Conservation (phyloP, 805 yeast genomes). For the Saccharomyces eubayanus region DNA sequence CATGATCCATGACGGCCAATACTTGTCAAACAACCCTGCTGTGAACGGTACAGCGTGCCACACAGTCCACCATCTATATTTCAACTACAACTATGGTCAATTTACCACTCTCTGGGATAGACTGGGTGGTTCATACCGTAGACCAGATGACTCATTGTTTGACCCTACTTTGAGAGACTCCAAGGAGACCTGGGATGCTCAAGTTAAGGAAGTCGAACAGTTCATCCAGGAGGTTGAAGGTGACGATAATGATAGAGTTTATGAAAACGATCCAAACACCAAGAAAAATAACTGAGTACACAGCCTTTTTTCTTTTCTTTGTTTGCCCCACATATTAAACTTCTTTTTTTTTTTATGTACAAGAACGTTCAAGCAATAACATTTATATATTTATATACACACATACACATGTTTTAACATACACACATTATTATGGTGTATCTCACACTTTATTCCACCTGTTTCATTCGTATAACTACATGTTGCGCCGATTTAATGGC, state of each 20-base stretch:
- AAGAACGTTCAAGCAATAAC: neutral
- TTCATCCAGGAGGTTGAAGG: slow-evolving; percentile 80
- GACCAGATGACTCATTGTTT: slow-evolving; percentile 82
- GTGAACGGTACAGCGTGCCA: slow-evolving; percentile 98
- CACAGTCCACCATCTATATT: slow-evolving; percentile 91
- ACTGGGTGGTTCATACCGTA: slow-evolving; percentile 85
- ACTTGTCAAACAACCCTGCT: slow-evolving; percentile 83
- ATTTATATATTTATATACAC: neutral
- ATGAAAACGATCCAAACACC: slow-evolving; percentile 34
- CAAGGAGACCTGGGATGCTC: slow-evolving; percentile 57
- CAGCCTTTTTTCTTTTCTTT: neutral
- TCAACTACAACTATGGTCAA: slow-evolving; percentile 97
- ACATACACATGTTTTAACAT: neutral
- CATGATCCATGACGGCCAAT: slow-evolving; percentile 97
- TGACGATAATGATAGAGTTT: slow-evolving; percentile 63
- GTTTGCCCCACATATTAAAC: neutral
- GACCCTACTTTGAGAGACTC: slow-evolving; percentile 52
- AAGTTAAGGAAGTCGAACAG: slow-evolving; percentile 64
- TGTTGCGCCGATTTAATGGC: neutral
- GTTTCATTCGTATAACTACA: neutral
- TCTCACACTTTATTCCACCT: neutral
- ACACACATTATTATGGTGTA: neutral
- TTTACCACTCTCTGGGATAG: slow-evolving; percentile 98
- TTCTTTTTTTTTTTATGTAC: neutral
- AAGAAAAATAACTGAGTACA: slow-evolving; percentile 2